A percentile compares a stretch with the other conserved stretches of the same genome.
phyloP scores from a whole-genome alignment of 352 stramenopile genomes.

The Plasmopara viticola region DNA sequence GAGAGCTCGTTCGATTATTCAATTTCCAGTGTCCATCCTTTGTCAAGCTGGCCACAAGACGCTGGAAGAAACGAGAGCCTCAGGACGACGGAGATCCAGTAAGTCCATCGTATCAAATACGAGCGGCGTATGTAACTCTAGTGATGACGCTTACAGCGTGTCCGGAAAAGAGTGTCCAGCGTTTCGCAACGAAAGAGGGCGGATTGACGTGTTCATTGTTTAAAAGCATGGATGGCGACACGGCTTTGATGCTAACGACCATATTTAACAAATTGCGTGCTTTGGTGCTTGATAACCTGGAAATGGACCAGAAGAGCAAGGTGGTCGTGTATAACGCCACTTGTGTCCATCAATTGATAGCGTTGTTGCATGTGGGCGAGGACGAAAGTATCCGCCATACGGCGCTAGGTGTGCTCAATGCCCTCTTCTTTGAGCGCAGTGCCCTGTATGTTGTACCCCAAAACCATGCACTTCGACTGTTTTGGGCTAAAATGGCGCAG shows the following conservation, averaged over 20 bases:
- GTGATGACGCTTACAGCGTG: slow-evolving; percentile 57
- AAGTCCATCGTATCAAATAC: slow-evolving; percentile 40
- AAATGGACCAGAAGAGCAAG: slow-evolving; percentile 55
- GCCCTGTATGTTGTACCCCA: slow-evolving; percentile 51
- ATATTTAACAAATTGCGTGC: slow-evolving; percentile 40
- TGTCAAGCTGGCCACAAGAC: slow-evolving; percentile 44
- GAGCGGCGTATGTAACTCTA: slow-evolving; percentile 56
- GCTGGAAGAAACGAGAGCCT: slow-evolving; percentile 49
- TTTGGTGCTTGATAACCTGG: slow-evolving; percentile 47
- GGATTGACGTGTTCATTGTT: slow-evolving; percentile 60
- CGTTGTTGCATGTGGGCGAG: slow-evolving; percentile 52
- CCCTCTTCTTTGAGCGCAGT: slow-evolving; percentile 51
- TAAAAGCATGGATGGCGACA: slow-evolving; percentile 74
- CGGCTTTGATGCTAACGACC: slow-evolving; percentile 36
- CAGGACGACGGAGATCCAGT: slow-evolving; percentile 16
- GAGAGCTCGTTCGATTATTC: slow-evolving; percentile 75
- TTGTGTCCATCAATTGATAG: slow-evolving; percentile 60
- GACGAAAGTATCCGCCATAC: slow-evolving; percentile 35
- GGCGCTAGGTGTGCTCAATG: slow-evolving; percentile 34
- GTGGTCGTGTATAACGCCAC: slow-evolving; percentile 51
- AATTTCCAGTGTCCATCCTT: slow-evolving; percentile 69
- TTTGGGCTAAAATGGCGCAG: slow-evolving; percentile 34
- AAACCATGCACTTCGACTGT: slow-evolving; percentile 36
- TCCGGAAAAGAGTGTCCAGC: slow-evolving; percentile 67
- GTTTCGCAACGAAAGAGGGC: slow-evolving; percentile 73